Conservation (phyloP, 768 basidiomycete genomes). For the Rhodotorula taiwanensis region DNA sequence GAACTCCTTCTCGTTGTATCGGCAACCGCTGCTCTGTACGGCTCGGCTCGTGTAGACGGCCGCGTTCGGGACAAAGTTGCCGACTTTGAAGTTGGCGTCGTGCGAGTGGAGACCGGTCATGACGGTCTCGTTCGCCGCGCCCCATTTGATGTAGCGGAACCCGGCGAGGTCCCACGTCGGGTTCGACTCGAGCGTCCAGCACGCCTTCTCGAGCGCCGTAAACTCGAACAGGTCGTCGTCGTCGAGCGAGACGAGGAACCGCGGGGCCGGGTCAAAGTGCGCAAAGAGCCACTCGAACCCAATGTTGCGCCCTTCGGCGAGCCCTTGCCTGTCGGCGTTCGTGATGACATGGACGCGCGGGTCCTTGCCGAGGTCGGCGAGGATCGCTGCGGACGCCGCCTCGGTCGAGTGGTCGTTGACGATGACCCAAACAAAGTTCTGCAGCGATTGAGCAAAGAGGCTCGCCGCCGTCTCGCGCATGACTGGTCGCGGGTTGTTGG, state of each 20-base stretch:
- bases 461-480: slow-evolving; percentile 29
- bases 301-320: slow-evolving; percentile 27
- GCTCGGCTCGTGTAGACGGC: slow-evolving; percentile 23
- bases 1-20: slow-evolving; percentile 34
- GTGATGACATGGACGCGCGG: slow-evolving; percentile 25
- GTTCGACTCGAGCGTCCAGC: slow-evolving; percentile 38
- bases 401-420: slow-evolving; percentile 35
- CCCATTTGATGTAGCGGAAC: slow-evolving; percentile 38
- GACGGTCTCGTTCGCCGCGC: slow-evolving; percentile 34
- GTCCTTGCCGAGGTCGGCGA: slow-evolving; percentile 12
- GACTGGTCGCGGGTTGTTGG: slow-evolving; percentile 32
- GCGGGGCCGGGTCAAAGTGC: slow-evolving; percentile 15
- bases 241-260: slow-evolving; percentile 31
- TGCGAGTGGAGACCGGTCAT: slow-evolving; percentile 32
- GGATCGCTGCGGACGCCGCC: background rate
- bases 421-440: slow-evolving; percentile 37
- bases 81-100: slow-evolving; percentile 19
- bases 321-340: slow-evolving; percentile 17
- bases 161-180: slow-evolving; percentile 33
- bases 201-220: slow-evolving; percentile 36
- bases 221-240: slow-evolving; percentile 39
- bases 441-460: slow-evolving; percentile 33
- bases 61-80: slow-evolving; percentile 36
- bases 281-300: slow-evolving; percentile 17
- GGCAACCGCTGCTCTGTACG: slow-evolving; percentile 5